Evolutionary conservation across 2,329 filamentous ascomycete species (phyloP).

Genomic region (Fusarium sp.): DNA sequence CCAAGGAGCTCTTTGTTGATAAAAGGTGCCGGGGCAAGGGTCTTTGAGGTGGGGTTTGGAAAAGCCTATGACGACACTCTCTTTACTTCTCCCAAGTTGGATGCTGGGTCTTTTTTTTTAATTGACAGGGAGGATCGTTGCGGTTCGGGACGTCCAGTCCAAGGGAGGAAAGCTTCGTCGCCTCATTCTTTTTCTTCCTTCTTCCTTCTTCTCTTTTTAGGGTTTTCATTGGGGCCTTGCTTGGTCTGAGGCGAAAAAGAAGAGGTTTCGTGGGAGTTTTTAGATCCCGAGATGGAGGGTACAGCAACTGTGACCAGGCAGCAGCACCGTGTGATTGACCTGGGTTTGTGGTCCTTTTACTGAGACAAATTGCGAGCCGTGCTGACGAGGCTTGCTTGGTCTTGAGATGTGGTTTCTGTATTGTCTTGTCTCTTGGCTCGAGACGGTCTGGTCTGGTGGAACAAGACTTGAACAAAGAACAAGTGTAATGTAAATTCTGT

Average conservation of each 20-base stretch:
- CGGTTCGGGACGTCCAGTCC: slow-evolving; percentile 30
- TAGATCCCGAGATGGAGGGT: slow-evolving; percentile 33
- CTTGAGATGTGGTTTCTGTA: neutral
- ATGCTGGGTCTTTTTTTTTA: too few species aligned
- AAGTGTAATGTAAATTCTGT: neutral
- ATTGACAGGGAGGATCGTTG: slow-evolving; percentile 19
- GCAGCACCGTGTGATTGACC: slow-evolving; percentile 22
- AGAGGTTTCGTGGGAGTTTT: neutral
- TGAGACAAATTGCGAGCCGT: slow-evolving; percentile 3
- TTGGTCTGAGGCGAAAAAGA: slow-evolving; percentile 11
- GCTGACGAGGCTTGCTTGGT: slow-evolving; percentile 3
- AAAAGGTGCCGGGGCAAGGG: slow-evolving; percentile 20
- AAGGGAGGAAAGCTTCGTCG: slow-evolving; percentile 24
- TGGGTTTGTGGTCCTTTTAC: neutral
- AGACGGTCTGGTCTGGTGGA: slow-evolving; percentile 8
- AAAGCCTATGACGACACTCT: slow-evolving; percentile 35
- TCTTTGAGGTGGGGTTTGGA: slow-evolving; percentile 22
- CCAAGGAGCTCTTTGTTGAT: slow-evolving; percentile 22
- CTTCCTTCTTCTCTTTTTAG: neutral
- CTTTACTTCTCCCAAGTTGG: neutral
- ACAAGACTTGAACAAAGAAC: slow-evolving; percentile 24
- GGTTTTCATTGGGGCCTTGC: slow-evolving; percentile 14
- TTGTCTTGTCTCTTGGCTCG: slow-evolving; percentile 4
- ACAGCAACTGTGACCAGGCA: neutral
- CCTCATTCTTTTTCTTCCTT: slow-evolving; percentile 20